phyloP scores from a whole-genome alignment of 75 land plant species.

The Selaginella tamariscina region DNA sequence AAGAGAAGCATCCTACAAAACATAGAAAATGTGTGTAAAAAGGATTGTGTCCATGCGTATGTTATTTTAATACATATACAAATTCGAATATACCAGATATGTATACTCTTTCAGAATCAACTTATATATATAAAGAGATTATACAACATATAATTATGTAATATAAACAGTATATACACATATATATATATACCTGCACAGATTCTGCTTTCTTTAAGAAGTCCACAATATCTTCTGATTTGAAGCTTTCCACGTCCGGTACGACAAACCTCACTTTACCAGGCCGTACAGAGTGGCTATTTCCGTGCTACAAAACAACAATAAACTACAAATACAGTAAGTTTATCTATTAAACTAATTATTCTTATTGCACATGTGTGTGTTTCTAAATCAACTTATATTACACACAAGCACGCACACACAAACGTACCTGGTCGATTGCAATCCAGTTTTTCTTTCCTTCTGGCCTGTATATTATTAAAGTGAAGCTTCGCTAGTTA shows the following conservation, averaged over 20 bases:
- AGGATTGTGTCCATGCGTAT: constrained; percentile 12
- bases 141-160: not conserved
- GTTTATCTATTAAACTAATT: constrained; percentile 5
- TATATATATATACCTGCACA: constrained; percentile 26
- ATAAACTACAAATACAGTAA: constrained; percentile 8
- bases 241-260: constrained; percentile 67
- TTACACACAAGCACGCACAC: not conserved
- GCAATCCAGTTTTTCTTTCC: constrained; percentile 95
- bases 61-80: too few species aligned
- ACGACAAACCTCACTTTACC: constrained; percentile 78
- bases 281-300: constrained; percentile 53
- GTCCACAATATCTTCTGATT: constrained; percentile 40
- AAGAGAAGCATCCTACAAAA: constrained; percentile 60
- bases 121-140: not conserved
- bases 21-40: not conserved
- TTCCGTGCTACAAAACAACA: constrained; percentile 49
- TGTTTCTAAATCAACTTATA: too few species aligned
- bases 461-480: too few species aligned
- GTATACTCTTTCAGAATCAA: not conserved
- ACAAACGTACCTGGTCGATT: constrained; percentile 61
- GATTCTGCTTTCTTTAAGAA: constrained; percentile 47
- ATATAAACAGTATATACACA: not conserved
- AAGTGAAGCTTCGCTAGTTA: too few species aligned
- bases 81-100: not conserved
- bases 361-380: constrained; percentile 19